Conservation (phyloP, 345 rosid species). For the Noccaea caerulescens region DNA sequence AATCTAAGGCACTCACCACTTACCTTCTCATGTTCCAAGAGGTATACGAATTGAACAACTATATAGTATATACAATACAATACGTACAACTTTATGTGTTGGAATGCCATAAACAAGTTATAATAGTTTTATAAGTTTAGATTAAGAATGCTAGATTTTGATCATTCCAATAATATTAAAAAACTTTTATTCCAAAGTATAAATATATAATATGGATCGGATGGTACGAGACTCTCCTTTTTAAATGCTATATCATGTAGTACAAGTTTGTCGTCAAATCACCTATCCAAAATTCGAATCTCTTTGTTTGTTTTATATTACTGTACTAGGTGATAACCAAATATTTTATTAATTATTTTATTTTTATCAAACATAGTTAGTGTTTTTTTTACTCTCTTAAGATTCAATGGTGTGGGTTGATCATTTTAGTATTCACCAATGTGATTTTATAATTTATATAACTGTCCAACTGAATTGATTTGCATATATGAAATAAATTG, state of each 20-base stretch:
- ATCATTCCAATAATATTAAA: constrained; percentile 9
- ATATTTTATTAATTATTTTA: too few relatives aligned
- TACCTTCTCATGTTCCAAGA: constrained; percentile 53
- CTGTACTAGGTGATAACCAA: too few relatives aligned
- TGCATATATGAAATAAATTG: too few relatives aligned
- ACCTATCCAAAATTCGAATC: neutral
- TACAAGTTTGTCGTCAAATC: constrained; percentile 6
- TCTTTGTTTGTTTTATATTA: too few relatives aligned
- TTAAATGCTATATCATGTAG: constrained; percentile 13
- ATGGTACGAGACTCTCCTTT: neutral
- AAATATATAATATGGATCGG: neutral
- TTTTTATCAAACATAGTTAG: too few relatives aligned
- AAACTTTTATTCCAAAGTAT: neutral
- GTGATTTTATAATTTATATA: too few relatives aligned
- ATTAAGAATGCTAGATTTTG: neutral
- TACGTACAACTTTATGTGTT: neutral
- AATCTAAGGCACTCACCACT: constrained; percentile 54
- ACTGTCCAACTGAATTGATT: too few relatives aligned
- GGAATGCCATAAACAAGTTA: neutral
- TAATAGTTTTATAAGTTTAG: neutral
- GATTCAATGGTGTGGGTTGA: too few relatives aligned
- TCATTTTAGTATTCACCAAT: too few relatives aligned
- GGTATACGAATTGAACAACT: constrained; percentile 7
- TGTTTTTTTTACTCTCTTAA: too few relatives aligned
- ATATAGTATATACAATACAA: neutral